Evolutionary conservation across 1,284 basidiomycete species (phyloP).

Genomic region (Moniliella sp.): DNA sequence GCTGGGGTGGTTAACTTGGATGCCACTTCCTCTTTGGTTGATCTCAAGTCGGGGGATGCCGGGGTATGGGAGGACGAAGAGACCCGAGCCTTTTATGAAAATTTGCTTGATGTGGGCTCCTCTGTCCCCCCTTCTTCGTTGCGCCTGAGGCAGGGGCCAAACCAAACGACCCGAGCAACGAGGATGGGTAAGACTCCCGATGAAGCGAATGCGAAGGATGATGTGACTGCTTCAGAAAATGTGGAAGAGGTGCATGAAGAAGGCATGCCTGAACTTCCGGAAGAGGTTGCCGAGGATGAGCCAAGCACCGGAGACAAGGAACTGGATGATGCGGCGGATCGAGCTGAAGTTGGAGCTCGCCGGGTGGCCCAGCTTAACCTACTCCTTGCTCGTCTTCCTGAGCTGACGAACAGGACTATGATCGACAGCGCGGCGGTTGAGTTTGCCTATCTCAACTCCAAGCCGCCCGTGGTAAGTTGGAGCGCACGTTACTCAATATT

Average conservation of each 20-base stretch:
- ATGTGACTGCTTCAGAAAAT: constrained; percentile 8
- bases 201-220: background rate
- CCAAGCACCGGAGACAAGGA: background rate
- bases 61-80: constrained; percentile 88
- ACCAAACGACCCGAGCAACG: no score
- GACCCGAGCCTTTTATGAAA: constrained; percentile 78
- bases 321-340: background rate
- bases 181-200: constrained; percentile 2
- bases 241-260: constrained; percentile 7
- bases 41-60: background rate
- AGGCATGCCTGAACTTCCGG: constrained; percentile 2
- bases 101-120: constrained; percentile 69
- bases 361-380: constrained; percentile 56
- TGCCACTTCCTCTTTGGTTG: constrained; percentile 48
- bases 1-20: constrained; percentile 50
- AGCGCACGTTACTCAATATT: constrained; percentile 51
- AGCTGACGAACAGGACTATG: constrained; percentile 70
- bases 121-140: constrained; percentile 69
- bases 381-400: constrained; percentile 72
- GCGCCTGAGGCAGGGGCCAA: constrained; percentile 36
- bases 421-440: constrained; percentile 87
- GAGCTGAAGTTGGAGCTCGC: background rate
- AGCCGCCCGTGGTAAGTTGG: constrained; percentile 73
- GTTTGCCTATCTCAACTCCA: constrained; percentile 85
- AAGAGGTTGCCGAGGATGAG: background rate